phyloP scores from a whole-genome alignment of 371 early-diverging fungal genomes.

The Actinomucor elegans region DNA sequence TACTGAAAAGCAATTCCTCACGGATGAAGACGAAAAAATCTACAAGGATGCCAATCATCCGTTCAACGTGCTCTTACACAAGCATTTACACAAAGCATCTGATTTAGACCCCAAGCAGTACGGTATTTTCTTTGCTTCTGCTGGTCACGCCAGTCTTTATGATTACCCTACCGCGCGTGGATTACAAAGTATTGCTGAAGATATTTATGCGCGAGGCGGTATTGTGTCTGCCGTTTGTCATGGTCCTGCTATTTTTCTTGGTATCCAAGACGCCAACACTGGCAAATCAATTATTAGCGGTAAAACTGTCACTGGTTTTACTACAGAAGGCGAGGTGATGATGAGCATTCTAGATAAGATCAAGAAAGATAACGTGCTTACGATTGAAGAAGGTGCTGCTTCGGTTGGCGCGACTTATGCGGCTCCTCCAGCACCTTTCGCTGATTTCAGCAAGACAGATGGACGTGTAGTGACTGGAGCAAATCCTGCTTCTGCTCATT shows the following conservation, averaged over 20 bases:
- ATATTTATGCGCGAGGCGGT: constrained; percentile 51
- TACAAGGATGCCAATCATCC: constrained; percentile 41
- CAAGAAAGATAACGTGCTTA: constrained; percentile 33
- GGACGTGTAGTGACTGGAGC: constrained; percentile 52
- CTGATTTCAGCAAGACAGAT: constrained; percentile 36
- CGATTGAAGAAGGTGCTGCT: constrained; percentile 37
- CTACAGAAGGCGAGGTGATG: constrained; percentile 41
- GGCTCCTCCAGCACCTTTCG: constrained; percentile 46
- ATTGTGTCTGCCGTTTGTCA: constrained; percentile 57
- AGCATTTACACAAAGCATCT: constrained; percentile 42
- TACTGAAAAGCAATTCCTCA: constrained; percentile 32
- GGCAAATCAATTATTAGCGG: constrained; percentile 45
- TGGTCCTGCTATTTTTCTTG: constrained; percentile 54
- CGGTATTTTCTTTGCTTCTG: constrained; percentile 55
- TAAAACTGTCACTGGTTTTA: constrained; percentile 52
- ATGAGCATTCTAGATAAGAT: constrained; percentile 36
- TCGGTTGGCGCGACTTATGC: constrained; percentile 38
- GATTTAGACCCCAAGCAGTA: constrained; percentile 46
- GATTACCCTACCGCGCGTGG: constrained; percentile 49
- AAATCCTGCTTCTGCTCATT: constrained; percentile 54
- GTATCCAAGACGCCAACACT: constrained; percentile 36
- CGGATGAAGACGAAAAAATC: constrained; percentile 35
- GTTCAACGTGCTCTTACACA: constrained; percentile 42
- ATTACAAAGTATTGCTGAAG: constrained; percentile 46
- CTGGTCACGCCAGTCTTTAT: constrained; percentile 51